Evolutionary conservation across 148 eudicot species (phyloP).

Genomic region (Euryodendron excelsum): DNA sequence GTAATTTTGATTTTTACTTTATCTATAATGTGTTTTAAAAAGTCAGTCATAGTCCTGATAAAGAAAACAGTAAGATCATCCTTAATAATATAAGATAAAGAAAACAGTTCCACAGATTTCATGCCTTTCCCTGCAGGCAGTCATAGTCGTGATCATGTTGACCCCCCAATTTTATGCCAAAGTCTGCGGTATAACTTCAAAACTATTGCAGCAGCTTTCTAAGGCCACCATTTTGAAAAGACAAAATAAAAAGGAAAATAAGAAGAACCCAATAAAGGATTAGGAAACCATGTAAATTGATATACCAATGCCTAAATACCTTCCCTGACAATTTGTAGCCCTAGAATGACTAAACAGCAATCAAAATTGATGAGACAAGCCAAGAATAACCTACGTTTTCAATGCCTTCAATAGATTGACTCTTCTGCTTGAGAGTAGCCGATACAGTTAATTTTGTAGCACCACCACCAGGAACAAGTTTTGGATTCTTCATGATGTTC

Average conservation of each 20-base stretch:
- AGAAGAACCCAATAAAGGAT: not conserved
- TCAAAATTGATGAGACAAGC: not conserved
- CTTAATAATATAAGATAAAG: not conserved
- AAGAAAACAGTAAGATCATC: not conserved
- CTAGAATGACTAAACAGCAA: no score
- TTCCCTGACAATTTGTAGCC: not conserved
- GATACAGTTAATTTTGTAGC: conserved; percentile 90
- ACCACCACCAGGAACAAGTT: conserved; percentile 97
- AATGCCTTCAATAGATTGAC: conserved; percentile 87
- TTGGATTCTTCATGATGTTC: conserved; percentile 91
- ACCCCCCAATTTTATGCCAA: conserved; percentile 96
- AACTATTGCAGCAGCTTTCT: conserved; percentile 96
- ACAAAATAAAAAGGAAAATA: not conserved
- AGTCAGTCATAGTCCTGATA: no score
- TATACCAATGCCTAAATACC: not conserved
- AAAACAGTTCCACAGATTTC: not conserved
- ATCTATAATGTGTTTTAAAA: no score
- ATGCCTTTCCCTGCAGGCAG: conserved; percentile 91
- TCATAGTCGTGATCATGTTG: conserved; percentile 90
- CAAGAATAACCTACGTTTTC: conserved; percentile 52
- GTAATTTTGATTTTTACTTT: no score
- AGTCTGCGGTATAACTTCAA: conserved; percentile 94
- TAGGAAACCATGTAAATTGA: not conserved
- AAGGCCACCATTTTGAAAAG: conserved; percentile 68
- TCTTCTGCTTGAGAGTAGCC: conserved; percentile 84